Evolutionary conservation across 2,329 filamentous ascomycete genomes (phyloP), one percentile per base, ranked within the genome.

Genomic region (Apiospora hydei): DNA sequence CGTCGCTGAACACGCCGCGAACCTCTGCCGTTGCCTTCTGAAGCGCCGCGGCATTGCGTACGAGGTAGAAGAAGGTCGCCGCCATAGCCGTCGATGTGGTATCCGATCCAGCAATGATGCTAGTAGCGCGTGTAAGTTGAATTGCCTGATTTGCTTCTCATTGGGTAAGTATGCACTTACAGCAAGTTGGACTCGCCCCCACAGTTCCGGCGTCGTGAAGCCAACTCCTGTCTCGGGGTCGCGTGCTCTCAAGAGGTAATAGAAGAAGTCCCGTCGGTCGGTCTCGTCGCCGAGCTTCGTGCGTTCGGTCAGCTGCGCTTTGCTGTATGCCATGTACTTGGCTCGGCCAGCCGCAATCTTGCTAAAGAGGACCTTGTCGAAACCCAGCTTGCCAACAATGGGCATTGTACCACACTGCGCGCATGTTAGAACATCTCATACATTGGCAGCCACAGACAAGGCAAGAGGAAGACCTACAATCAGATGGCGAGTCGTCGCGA

Each of bases 201-300:
- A 92, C 34, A 94, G 87, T 77, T 93, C 92, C 0, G 88, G 87
- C 2, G 86, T 91, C 53, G 85, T 87, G 77, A 93, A 91, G 1
- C 90, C 90, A 72, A 88, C 85, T 70, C 91, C 91, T 0, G 91
- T 93, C 78, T 93, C 91, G 16, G 91, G 91, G 75, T 94, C 92
- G 51, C 88, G 88, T 10, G 92, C 92, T 77, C 91, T 91, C 73
- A 94, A 87, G 14, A 94, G 86, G 80, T 94, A 91, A 81, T 93
- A 91, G 83, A 94, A 94, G 84, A 94, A 94, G 79, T 94, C 92
- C 71, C 91, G 90, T 46, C 92, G 91, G 76, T 90, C 90, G 67
- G 88, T 90, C 75, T 88, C 89, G 75, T 90, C 89, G 41, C 91
- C 91, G 38, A 92, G 83, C 73, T 90, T 89, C 68, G 91, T 92